These are phyloP conservation scores for Tylopilus rubrobrunneus DNA, from an alignment of 768 basidiomycete species.

Conservation along the genomic window DNA sequence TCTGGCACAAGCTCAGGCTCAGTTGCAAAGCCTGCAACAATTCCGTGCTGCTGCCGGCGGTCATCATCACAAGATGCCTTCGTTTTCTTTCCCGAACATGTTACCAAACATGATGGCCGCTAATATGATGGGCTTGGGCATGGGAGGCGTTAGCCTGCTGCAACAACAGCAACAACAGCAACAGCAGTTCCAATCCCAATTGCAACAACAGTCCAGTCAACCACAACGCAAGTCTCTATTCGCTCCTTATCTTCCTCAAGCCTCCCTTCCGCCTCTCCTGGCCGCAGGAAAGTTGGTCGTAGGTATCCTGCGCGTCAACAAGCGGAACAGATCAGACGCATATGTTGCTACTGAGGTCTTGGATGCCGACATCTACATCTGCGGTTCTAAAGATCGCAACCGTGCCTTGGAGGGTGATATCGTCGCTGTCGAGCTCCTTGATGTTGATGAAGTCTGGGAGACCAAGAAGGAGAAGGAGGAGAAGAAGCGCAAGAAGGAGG, in stretches of 20 bases:
- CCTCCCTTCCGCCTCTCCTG: conserved; percentile 92
- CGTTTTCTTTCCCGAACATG: conserved; percentile 98
- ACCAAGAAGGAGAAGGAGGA: conserved; percentile 99
- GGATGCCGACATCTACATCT: conserved; percentile 98
- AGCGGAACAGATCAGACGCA: conserved; percentile 96
- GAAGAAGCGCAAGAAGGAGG: conserved; percentile 99
- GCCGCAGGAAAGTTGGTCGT: conserved; percentile 97
- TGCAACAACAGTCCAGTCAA: conserved; percentile 88
- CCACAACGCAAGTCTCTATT: conserved; percentile 98
- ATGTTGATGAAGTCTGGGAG: conserved; percentile 97
- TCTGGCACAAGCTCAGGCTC: conserved; percentile 95
- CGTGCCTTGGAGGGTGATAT: conserved; percentile 98
- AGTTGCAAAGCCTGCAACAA: conserved; percentile 92
- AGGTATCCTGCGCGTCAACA: conserved; percentile 95
- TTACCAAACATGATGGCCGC: conserved; percentile 96
- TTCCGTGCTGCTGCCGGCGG: conserved; percentile 95
- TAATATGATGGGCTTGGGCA: conserved; percentile 88
- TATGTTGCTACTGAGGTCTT: conserved; percentile 98
- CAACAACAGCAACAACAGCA: conserved; percentile 82
- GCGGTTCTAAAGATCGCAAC: conserved; percentile 98
- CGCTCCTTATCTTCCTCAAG: conserved; percentile 97
- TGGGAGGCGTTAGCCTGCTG: conserved; percentile 77
- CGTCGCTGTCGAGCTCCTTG: conserved; percentile 94
- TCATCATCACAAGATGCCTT: conserved; percentile 95
- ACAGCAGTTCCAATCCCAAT: conserved; percentile 85